These are phyloP conservation scores for Alnus glutinosa DNA, from an alignment of 306 rosid genomes.

Conservation along the genomic window DNA sequence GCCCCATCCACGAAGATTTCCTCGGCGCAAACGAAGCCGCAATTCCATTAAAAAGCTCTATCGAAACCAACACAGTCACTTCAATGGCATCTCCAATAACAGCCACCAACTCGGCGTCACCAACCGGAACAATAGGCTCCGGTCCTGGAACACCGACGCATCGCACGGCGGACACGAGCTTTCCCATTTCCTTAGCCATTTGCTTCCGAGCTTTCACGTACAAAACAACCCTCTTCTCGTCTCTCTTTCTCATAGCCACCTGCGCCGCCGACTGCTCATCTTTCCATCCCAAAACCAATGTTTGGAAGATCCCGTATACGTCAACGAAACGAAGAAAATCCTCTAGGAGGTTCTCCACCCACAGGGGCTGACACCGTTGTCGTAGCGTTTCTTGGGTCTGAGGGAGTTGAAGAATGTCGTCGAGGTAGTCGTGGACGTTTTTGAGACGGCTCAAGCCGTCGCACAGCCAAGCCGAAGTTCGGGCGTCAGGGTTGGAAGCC, in stretches of 20 bases:
- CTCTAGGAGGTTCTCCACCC: constrained; percentile 70
- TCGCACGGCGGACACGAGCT: constrained; percentile 48
- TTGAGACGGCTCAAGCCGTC: constrained; percentile 56
- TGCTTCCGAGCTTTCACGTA: constrained; percentile 50
- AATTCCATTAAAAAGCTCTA: constrained; percentile 55
- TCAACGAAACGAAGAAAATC: constrained; percentile 70
- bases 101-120: constrained; percentile 47
- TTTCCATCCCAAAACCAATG: constrained; percentile 47
- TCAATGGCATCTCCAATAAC: constrained; percentile 53
- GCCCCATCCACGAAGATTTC: constrained; percentile 44
- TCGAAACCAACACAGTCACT: constrained; percentile 57
- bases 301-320: constrained; percentile 70
- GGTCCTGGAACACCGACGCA: constrained; percentile 14
- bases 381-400: constrained; percentile 72
- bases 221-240: constrained; percentile 39
- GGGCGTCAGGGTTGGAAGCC: constrained; percentile 31
- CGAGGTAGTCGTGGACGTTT: constrained; percentile 56
- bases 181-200: constrained; percentile 49
- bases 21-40: constrained; percentile 40
- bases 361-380: constrained; percentile 35
- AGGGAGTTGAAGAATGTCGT: constrained; percentile 72
- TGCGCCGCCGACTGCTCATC: constrained; percentile 69
- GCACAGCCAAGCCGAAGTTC: constrained; percentile 46
- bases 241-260: constrained; percentile 65
- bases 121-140: constrained; percentile 12